Conservation (phyloP, 1,139 yeast species). For the Sugiyamaella japonica region DNA sequence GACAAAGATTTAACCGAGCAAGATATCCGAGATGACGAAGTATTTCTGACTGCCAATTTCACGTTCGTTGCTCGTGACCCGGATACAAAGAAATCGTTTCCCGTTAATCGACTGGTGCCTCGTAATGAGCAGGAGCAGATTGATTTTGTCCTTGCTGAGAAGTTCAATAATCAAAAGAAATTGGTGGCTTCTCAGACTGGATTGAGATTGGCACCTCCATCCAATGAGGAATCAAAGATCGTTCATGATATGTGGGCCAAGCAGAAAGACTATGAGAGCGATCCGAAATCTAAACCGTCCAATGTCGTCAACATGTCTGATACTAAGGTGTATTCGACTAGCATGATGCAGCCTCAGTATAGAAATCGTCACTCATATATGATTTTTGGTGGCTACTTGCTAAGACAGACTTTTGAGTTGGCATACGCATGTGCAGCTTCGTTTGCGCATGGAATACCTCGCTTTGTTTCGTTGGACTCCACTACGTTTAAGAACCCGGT, state of each 20-base stretch:
- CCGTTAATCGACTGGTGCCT: slow-evolving; percentile 78
- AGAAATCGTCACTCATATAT: slow-evolving; percentile 90
- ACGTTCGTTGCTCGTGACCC: slow-evolving; percentile 96
- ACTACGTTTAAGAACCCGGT: slow-evolving; percentile 92
- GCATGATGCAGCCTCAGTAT: slow-evolving; percentile 94
- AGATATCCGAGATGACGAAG: slow-evolving; percentile 49
- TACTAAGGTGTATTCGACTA: slow-evolving; percentile 68
- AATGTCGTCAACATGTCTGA: slow-evolving; percentile 63
- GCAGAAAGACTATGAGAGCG: slow-evolving; percentile 29
- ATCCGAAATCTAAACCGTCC: slow-evolving; percentile 41
- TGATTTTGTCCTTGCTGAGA: slow-evolving; percentile 85
- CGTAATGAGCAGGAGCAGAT: slow-evolving; percentile 71
- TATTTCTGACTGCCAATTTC: slow-evolving; percentile 82
- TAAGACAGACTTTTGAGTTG: slow-evolving; percentile 88
- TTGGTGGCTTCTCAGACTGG: slow-evolving; percentile 65
- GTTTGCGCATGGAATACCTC: slow-evolving; percentile 76
- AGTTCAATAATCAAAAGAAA: slow-evolving; percentile 82
- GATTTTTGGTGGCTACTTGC: slow-evolving; percentile 90
- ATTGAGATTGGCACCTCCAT: slow-evolving; percentile 65
- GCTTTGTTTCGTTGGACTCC: slow-evolving; percentile 86
- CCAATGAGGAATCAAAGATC: slow-evolving; percentile 63
- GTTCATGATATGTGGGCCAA: slow-evolving; percentile 71
- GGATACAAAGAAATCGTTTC: slow-evolving; percentile 79
- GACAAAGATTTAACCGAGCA: slow-evolving; percentile 39
- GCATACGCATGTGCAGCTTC: slow-evolving; percentile 93